phyloP scores from a whole-genome alignment of 1,139 yeast genomes.

The Hansenula sp. region DNA sequence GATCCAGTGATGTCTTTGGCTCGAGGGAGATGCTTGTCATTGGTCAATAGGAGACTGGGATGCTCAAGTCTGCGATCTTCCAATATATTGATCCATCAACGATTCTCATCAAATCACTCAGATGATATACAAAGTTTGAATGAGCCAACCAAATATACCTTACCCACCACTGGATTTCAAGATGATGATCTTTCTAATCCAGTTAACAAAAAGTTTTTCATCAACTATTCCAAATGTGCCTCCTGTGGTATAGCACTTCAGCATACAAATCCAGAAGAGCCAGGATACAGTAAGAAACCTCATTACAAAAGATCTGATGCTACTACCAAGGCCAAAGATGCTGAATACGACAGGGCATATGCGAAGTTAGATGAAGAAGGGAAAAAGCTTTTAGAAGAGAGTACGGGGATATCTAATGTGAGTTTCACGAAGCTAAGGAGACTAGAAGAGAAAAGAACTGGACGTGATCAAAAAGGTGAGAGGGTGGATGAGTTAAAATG shows the following conservation, averaged over 20 bases:
- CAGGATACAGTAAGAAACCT: too few species aligned
- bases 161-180: too few species aligned
- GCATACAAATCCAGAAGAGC: constrained; percentile 25
- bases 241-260: constrained; percentile 57
- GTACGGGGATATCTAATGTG: neutral
- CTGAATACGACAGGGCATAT: constrained; percentile 16
- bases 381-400: constrained; percentile 9
- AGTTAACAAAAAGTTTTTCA: too few species aligned
- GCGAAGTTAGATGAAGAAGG: constrained; percentile 20
- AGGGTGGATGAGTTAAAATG: constrained; percentile 29
- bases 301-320: neutral
- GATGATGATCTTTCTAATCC: neutral
- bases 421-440: neutral
- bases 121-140: too few species aligned
- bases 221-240: constrained; percentile 18
- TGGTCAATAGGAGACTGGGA: too few species aligned
- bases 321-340: constrained; percentile 14
- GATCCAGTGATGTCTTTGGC: too few species aligned
- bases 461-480: constrained; percentile 7
- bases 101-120: neutral
- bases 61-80: too few species aligned
- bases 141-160: neutral
- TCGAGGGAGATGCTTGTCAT: too few species aligned
- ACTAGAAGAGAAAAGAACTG: neutral
- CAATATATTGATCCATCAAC: neutral